A percentile compares a stretch with the other conserved stretches of the same genome.
These are phyloP conservation scores for Fusarium stilboides DNA, from an alignment of 2,329 filamentous ascomycete species.

Conservation along the genomic window DNA sequence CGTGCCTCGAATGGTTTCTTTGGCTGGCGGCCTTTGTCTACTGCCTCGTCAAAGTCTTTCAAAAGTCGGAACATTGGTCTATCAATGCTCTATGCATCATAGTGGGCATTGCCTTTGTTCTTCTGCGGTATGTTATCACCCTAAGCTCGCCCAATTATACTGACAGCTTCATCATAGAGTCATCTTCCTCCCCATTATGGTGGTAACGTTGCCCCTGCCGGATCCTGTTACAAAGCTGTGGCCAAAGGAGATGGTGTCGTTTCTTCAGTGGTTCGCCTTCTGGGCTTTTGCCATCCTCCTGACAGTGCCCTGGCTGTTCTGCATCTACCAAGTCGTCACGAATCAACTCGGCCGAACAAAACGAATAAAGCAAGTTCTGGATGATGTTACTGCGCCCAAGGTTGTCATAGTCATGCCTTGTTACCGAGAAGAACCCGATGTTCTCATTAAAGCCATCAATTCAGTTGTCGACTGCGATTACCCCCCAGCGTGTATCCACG, in stretches of 20 bases:
- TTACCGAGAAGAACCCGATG: slow-evolving; percentile 90
- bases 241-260: slow-evolving; percentile 75
- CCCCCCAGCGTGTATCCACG: slow-evolving; percentile 90
- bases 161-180: slow-evolving; percentile 63
- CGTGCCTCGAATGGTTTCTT: slow-evolving; percentile 92
- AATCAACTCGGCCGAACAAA: slow-evolving; percentile 87
- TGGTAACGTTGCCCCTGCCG: slow-evolving; percentile 91
- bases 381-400: slow-evolving; percentile 90
- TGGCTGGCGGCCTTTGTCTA: slow-evolving; percentile 96
- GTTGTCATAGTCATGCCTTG: slow-evolving; percentile 97
- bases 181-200: slow-evolving; percentile 93
- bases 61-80: slow-evolving; percentile 91
- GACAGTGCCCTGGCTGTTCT: slow-evolving; percentile 92
- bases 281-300: slow-evolving; percentile 91
- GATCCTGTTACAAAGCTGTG: slow-evolving; percentile 79
- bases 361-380: slow-evolving; percentile 85
- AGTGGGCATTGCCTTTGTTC: slow-evolving; percentile 81
- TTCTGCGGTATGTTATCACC: slow-evolving; percentile 73
- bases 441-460: slow-evolving; percentile 88
- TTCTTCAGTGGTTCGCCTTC: slow-evolving; percentile 95
- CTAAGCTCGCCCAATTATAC: background rate
- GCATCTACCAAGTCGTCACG: slow-evolving; percentile 91
- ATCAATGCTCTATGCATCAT: slow-evolving; percentile 83
- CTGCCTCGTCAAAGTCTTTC: slow-evolving; percentile 88
- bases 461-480: slow-evolving; percentile 96